These are phyloP conservation scores for Dendrocalamus sinicus DNA, from an alignment of 176 grass and related monocot species.

Conservation along the genomic window DNA sequence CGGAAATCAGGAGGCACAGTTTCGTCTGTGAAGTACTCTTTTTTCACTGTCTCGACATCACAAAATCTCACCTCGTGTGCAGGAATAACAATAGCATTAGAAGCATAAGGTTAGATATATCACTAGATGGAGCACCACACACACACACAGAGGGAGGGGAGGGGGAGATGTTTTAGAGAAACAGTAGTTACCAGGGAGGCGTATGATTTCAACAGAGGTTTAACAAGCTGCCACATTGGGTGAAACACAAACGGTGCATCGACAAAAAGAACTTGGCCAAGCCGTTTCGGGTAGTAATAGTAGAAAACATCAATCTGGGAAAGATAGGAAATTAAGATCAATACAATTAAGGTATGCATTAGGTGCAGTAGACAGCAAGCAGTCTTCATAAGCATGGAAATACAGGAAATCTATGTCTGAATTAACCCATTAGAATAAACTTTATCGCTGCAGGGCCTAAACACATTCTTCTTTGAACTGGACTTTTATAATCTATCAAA, in stretches of 20 bases:
- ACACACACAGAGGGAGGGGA: too few relatives aligned
- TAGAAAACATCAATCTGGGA: slow-evolving; percentile 91
- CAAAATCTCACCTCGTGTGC: slow-evolving; percentile 73
- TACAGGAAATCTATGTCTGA: not conserved
- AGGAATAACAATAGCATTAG: slow-evolving; percentile 12
- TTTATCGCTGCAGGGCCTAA: not conserved
- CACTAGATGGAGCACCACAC: not conserved
- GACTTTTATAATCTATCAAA: not conserved
- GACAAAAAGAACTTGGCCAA: slow-evolving; percentile 86
- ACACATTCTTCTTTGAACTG: not conserved
- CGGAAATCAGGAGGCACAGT: slow-evolving; percentile 68
- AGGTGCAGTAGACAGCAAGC: not conserved
- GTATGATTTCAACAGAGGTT: slow-evolving; percentile 85
- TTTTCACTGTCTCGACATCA: slow-evolving; percentile 59
- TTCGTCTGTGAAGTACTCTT: slow-evolving; percentile 80
- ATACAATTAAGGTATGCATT: not conserved
- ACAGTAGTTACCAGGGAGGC: slow-evolving; percentile 65
- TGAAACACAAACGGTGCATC: slow-evolving; percentile 91
- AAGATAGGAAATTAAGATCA: not conserved
- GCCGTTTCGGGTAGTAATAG: slow-evolving; percentile 90
- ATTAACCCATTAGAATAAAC: not conserved
- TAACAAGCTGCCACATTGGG: slow-evolving; percentile 88
- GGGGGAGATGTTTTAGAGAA: not conserved
- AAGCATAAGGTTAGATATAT: not conserved
- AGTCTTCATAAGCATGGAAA: not conserved